Evolutionary conservation across 352 stramenopile genomes (phyloP), one percentile per base, ranked within the genome.

Genomic region (Phytophthora quininea): DNA sequence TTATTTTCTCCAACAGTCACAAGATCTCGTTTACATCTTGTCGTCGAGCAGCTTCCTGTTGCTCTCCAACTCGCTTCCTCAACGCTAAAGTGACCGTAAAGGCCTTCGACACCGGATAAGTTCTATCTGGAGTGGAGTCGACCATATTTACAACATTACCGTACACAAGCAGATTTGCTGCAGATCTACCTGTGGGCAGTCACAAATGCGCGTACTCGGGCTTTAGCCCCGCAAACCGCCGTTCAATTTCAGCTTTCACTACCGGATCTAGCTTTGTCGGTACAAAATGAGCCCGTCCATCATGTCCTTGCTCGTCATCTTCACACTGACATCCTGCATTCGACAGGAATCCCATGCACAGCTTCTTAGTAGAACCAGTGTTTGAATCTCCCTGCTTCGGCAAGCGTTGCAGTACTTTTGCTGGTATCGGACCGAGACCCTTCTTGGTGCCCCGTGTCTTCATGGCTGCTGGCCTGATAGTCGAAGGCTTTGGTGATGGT

Each of bases 321-420:
- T 30, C 49, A 12, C 30, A 55, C 31, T 55, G 49, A 29, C 31
- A 55, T 8, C 49, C 49, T 31, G 30, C 31, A 5, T 24, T 40
- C 12, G 30, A 55, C 5, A 55, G n/a, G 24, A 55, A 55, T 27
- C 49, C 14, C 31, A 55, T 55, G 49, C 49, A 45, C 11, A 55
- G 30, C 6, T 32, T 2, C 9, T 12, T 9, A 24, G 29, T 30
- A 27, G 3, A 27, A 15, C 49, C 49, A 3, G 49, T n/a, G 3
- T 43, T 55, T 12, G 10, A 11, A 29, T 55, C 49, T 9, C 29
- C 4, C 7, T 55, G 49, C 12, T 55, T 55, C 5, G 49, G 31
- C 14, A 55, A 11, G 0, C 49, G 31, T 11, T 45, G 49, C 11
- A 55, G 31, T 4, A 43, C 49, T 15, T 55, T 55, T 27, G 31